These are phyloP conservation scores for Sclerotinia sclerotiorum DNA, from an alignment of 2,329 filamentous ascomycete species.

Conservation along the genomic window DNA sequence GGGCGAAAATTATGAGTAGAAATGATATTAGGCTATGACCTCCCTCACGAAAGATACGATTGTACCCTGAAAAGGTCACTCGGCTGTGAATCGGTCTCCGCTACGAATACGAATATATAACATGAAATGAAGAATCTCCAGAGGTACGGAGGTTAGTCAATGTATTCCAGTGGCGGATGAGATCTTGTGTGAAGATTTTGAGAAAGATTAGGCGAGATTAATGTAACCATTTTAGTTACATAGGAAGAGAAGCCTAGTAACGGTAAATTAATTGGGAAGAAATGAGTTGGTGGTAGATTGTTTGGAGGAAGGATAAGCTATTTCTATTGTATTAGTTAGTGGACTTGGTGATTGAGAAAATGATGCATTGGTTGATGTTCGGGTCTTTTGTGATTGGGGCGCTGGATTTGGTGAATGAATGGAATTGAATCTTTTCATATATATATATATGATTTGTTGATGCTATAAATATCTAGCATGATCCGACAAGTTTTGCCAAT, in stretches of 20 bases:
- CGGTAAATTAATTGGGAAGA: not conserved
- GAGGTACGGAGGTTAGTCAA: no score
- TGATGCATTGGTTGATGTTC: not conserved
- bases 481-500: not conserved
- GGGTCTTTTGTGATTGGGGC: not conserved
- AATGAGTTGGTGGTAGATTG: no score
- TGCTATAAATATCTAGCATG: not conserved
- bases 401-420: not conserved
- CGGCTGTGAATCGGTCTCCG: slow-evolving; percentile 98
- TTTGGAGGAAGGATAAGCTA: not conserved
- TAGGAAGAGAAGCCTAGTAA: not conserved
- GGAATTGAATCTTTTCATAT: not conserved
- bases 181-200: no score
- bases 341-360: not conserved
- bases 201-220: no score
- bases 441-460: not conserved
- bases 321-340: not conserved
- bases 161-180: no score
- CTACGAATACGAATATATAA: slow-evolving; percentile 74
- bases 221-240: no score
- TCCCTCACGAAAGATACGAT: slow-evolving; percentile 79
- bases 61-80: slow-evolving; percentile 99
- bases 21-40: slow-evolving; percentile 26
- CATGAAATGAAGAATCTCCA: no score
- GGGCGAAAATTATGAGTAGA: no score